phyloP scores from a whole-genome alignment of 1,139 yeast genomes.

The Pichiaceae sp. region DNA sequence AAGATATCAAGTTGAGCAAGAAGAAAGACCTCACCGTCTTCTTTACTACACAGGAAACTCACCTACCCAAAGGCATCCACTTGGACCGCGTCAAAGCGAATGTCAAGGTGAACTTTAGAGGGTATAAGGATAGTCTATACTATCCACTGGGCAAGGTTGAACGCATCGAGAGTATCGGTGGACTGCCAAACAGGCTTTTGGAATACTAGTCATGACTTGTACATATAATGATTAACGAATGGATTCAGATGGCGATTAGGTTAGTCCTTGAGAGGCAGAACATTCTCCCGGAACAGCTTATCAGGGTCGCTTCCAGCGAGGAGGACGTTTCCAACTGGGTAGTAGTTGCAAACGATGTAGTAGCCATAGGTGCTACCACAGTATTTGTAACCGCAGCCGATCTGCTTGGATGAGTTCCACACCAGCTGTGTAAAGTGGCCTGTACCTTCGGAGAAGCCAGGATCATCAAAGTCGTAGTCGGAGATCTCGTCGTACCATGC shows the following conservation, averaged over 20 bases:
- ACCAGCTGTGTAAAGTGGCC: conserved; percentile 70
- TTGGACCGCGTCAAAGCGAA: not conserved
- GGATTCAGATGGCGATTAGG: no score
- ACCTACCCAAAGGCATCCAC: not conserved
- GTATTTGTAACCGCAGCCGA: conserved; percentile 55
- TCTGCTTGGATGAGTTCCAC: conserved; percentile 48
- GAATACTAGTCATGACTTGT: no score
- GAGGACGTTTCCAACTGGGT: conserved; percentile 51
- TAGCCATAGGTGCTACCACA: conserved; percentile 40
- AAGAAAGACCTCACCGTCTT: conserved; percentile 2
- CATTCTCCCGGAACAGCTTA: conserved; percentile 32
- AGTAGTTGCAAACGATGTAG: conserved; percentile 64
- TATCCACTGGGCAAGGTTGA: not conserved
- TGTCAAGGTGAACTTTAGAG: conserved; percentile 2
- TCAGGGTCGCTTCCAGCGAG: conserved; percentile 28
- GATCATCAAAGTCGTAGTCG: conserved; percentile 45
- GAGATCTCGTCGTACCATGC: conserved; percentile 80
- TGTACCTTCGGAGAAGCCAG: conserved; percentile 33
- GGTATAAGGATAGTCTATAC: not conserved
- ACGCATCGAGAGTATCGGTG: conserved; percentile 6
- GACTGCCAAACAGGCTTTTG: conserved; percentile 3
- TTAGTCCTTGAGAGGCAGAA: conserved; percentile 28
- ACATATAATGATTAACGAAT: no score
- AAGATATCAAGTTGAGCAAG: conserved; percentile 5
- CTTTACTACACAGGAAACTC: not conserved